Percentiles rank a stretch among this genome's conserved stretches.
Conservation (phyloP, 257 asterid species). For the Marsdenia floribunda region DNA sequence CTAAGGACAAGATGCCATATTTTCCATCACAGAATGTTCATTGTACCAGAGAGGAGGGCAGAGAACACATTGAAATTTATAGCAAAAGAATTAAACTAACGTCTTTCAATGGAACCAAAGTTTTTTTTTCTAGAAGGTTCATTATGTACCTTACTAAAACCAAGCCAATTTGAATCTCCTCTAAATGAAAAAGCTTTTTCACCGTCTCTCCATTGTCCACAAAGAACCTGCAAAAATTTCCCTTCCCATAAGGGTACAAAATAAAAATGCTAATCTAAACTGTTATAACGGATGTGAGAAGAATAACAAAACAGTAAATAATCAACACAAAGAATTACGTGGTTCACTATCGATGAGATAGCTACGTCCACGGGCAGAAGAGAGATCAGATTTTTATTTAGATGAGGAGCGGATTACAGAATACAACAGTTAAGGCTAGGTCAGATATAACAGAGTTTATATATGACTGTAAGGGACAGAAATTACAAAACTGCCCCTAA, state of each 20-base stretch:
- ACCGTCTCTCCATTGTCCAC: conserved; percentile 72
- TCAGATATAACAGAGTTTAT: no score
- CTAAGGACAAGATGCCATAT: background rate
- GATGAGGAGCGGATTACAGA: no score
- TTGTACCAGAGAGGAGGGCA: background rate
- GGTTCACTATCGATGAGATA: no score
- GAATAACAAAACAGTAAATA: no score
- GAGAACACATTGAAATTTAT: background rate
- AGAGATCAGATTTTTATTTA: no score
- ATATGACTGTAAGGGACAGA: no score
- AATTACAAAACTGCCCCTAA: no score
- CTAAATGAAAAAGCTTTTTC: conserved; percentile 65
- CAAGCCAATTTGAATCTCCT: conserved; percentile 99
- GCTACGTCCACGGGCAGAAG: no score
- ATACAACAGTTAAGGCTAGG: no score
- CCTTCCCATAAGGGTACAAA: conserved; percentile 6
- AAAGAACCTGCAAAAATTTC: conserved; percentile 50
- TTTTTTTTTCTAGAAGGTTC: background rate
- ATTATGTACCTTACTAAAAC: conserved; percentile 73
- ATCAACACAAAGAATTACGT: no score
- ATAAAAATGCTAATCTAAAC: background rate
- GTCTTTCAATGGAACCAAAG: background rate
- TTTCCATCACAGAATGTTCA: background rate
- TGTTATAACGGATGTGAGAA: no score
- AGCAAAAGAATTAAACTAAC: background rate